Base-by-base conservation (phyloP, 1,139 yeast species). In the Yamadazyma pseudoaaseri region DNA sequence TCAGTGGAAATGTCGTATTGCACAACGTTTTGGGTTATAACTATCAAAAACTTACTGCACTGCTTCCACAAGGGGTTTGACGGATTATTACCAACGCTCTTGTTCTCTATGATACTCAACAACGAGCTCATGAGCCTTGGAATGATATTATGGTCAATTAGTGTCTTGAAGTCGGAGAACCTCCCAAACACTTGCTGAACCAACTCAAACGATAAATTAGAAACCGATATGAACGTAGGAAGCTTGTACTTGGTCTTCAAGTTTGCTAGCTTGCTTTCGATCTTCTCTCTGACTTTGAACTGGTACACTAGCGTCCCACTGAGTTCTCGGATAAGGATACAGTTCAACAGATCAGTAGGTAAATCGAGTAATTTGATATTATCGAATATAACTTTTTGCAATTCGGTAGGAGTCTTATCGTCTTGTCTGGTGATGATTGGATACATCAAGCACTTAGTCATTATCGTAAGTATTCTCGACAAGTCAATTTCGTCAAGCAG, bases 171-270 rank as follows among this genome's bases (percentile, higher is more conserved):
- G 33, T 67, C 64, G 0, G 39, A 39, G 1, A 70, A 44, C 1
- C 47, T 36, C 0, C 48, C 43, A 12, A 84, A 39, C 25, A 67
- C 66, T 0, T 44, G 43, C 3, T 52, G 48, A 17, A 86, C 48
- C 6, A 73, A 44, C 9, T 56, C 58, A 35, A 80, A 60, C 1
- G 86, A 68, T 18, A 58, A 51, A 35, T 70, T 70, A 44, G 92
- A 75, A 3, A 83, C 59, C 0, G 87, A 79, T 24, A 79, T 70
- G 51, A 82, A 87, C 0, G 87, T 73, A 2, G 95, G 92, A 18
- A 76, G 64, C 38, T 76, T 77, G 8, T 63, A 56, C 33, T 55
- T 61, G 16, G 54, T 49, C 22, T 53, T 53, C 11, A 56, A 40
- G 29, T 50, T 48, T 16, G 43, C 52, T 31, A 56, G 52, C 45